Evolutionary conservation across 179 eudicot species (phyloP).

Genomic region (Beta lomatogona): DNA sequence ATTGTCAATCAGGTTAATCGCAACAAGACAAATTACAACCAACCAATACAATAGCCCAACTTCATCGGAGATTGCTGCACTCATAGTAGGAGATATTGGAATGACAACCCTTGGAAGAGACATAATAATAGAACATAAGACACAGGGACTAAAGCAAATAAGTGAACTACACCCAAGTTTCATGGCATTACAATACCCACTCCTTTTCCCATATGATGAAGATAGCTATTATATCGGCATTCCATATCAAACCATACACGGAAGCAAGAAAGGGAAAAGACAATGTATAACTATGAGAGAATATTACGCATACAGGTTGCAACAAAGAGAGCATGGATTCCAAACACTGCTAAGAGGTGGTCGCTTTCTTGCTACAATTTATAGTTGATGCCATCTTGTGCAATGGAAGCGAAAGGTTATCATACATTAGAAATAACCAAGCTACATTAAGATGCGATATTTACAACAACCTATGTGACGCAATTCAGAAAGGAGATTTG

Average conservation of each 20-base stretch:
- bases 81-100: conserved; percentile 13
- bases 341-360: background rate
- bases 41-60: background rate
- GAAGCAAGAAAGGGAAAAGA: background rate
- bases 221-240: conserved; percentile 1
- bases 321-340: background rate
- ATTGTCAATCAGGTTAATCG: background rate
- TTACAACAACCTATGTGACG: conserved; percentile 3
- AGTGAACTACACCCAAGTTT: conserved; percentile 13
- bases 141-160: background rate
- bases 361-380: background rate
- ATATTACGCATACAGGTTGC: conserved; percentile 11
- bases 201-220: conserved; percentile 17
- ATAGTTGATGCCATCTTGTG: conserved; percentile 5
- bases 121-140: conserved; percentile 15
- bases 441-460: background rate
- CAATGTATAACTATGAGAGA: conserved; percentile 15
- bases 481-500: background rate
- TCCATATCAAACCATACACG: background rate
- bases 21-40: background rate
- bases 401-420: conserved; percentile 7
- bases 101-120: background rate
- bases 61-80: conserved; percentile 3
- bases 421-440: background rate
- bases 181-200: conserved; percentile 22